Base-by-base conservation (phyloP, 2,329 filamentous ascomycete species). In the Nigrospora oryzae region DNA sequence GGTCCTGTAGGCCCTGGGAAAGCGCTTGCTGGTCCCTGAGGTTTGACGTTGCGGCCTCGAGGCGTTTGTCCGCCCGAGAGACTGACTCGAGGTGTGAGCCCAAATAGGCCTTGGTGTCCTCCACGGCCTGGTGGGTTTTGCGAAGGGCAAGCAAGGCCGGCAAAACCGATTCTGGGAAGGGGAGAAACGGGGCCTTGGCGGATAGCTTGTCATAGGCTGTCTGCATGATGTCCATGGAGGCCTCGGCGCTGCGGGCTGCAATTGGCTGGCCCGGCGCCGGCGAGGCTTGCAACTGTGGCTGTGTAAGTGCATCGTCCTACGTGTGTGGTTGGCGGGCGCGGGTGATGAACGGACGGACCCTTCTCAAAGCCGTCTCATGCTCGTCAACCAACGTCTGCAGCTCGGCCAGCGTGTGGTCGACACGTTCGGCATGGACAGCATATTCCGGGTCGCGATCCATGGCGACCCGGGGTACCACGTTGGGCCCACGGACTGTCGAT, bases 111-210 rank as follows among this genome's bases (percentile, higher is more conserved):
- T 77, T 80, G 15, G 81, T 84, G 52, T 87, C 81, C 47, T 72
- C 63, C 40, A 86, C 75, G 14, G 80, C 81, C 46, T 75, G 71
- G 46, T 83, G 74, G 3, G 83, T 81, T 54, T 77, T 80, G 42
- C 84, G 80, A 44, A 89, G 64, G 6, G 87, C 86, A 36, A 93
- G 60, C 5, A 94, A 69, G 7, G 82, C 79, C 4, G 86, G 85
- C 7, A 93, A 63, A 6, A 83, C 71, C 16, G 87, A 91, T 41
- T 75, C 77, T 11, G 78, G 67, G 19, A 73, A 70, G 3, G 87
- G 86, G 17, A 91, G 66, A 53, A 80, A 79, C 10, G 84, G 82
- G 42, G 81, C 73, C 13, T 74, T 71, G 37, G 75, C 67, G 12
- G 79, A 74, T 39, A 89, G 67, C 14, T 75, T 72, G 43, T 79